These are phyloP conservation scores for Rostrohypoxylon terebratum DNA, from an alignment of 495 filamentous ascomycete genomes.

Conservation along the genomic window DNA sequence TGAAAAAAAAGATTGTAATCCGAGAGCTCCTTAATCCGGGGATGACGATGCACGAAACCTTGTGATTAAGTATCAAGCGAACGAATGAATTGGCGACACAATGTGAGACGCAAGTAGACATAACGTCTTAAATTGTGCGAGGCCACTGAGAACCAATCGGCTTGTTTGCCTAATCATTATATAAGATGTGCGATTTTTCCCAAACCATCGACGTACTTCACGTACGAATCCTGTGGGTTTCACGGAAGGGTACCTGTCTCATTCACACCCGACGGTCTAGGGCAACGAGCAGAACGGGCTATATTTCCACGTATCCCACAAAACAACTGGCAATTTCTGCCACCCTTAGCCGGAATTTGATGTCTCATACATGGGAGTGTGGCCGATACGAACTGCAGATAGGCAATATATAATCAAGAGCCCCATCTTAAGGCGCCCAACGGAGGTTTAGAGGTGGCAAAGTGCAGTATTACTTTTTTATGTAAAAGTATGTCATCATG, in stretches of 20 bases:
- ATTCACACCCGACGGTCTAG: constrained; percentile 1
- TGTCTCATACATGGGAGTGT: neutral
- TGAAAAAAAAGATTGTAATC: neutral
- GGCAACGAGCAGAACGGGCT: neutral
- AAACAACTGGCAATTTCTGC: neutral
- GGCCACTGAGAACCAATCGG: constrained; percentile 25
- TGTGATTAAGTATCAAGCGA: constrained; percentile 10
- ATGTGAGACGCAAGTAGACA: constrained; percentile 14
- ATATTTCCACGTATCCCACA: constrained; percentile 8
- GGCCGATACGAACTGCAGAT: neutral
- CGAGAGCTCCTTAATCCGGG: neutral
- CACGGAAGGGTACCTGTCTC: constrained; percentile 19
- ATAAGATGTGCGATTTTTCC: neutral
- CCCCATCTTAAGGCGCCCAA: neutral
- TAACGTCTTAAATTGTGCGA: constrained; percentile 3
- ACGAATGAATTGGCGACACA: constrained; percentile 29
- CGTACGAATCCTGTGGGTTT: constrained; percentile 20
- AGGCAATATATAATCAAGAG: neutral
- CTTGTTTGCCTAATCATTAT: constrained; percentile 10
- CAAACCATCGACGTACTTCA: constrained; percentile 26
- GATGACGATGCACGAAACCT: constrained; percentile 13
- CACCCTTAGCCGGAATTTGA: neutral
- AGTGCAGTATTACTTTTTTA: constrained; percentile 1
- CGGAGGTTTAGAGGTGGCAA: neutral
- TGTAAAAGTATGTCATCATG: constrained; percentile 14